Evolutionary conservation across 257 asterid species (phyloP).

Genomic region (Fraxinus anomala): DNA sequence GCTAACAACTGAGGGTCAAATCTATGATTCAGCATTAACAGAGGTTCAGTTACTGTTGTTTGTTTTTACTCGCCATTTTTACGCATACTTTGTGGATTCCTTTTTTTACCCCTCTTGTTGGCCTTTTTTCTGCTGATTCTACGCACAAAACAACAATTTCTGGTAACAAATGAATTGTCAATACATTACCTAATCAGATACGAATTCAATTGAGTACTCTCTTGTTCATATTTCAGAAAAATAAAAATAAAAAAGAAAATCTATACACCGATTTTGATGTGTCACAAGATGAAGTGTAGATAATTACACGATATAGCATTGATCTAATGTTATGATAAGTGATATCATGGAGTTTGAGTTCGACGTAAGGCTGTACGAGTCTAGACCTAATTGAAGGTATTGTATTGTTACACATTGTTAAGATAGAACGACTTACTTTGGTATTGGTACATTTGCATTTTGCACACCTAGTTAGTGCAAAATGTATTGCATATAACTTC

Average conservation of each 20-base stretch:
- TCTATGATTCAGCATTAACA: slow-evolving; percentile 47
- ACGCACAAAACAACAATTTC: slow-evolving; percentile 23
- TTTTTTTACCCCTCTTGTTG: slow-evolving; percentile 20
- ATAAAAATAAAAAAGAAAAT: neutral
- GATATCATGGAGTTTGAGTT: too few relatives aligned
- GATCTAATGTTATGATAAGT: too few relatives aligned
- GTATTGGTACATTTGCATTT: too few relatives aligned
- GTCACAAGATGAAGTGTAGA: neutral
- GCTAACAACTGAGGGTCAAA: slow-evolving; percentile 51
- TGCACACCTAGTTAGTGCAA: too few relatives aligned
- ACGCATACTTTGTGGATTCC: neutral
- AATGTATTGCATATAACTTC: too few relatives aligned
- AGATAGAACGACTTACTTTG: too few relatives aligned
- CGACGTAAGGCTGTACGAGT: too few relatives aligned
- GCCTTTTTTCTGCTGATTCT: slow-evolving; percentile 16
- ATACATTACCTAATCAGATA: neutral
- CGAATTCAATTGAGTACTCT: slow-evolving; percentile 1
- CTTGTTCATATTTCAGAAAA: neutral
- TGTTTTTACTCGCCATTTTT: slow-evolving; percentile 50
- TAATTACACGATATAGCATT: neutral
- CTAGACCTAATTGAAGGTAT: too few relatives aligned
- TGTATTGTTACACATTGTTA: too few relatives aligned
- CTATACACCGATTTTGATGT: neutral
- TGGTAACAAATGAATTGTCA: slow-evolving; percentile 27
- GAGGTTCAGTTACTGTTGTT: slow-evolving; percentile 49